Conservation (phyloP, 192 early-diverging fungal genomes). For the Dissophora globulifera region DNA sequence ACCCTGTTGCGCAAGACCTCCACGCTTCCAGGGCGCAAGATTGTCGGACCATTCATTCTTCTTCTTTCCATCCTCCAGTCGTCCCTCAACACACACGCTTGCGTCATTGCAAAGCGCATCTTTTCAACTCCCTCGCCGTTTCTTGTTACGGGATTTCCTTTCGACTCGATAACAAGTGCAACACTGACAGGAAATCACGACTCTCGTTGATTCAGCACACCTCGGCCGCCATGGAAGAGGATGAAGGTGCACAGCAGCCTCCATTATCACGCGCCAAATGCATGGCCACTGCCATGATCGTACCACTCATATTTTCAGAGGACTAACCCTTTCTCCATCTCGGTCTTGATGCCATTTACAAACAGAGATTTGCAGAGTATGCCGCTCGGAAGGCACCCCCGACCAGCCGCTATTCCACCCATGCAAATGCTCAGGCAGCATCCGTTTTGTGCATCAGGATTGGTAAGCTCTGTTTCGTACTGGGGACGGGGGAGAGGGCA, state of each 20-base stretch:
- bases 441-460: slow-evolving; percentile 94
- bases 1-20: no score
- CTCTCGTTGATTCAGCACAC: neutral
- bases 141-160: no score
- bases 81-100: no score
- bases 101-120: no score
- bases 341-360: neutral
- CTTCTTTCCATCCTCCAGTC: no score
- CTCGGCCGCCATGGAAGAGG: slow-evolving; percentile 28
- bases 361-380: slow-evolving; percentile 83
- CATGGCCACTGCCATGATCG: no score
- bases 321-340: neutral
- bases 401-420: slow-evolving; percentile 92
- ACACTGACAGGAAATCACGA: neutral
- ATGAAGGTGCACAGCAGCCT: slow-evolving; percentile 17
- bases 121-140: no score
- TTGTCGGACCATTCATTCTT: no score
- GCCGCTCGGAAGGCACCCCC: slow-evolving; percentile 76
- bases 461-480: slow-evolving; percentile 67
- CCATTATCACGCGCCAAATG: neutral
- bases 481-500: no score
- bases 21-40: no score
- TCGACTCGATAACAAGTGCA: no score
- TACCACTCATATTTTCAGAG: no score
- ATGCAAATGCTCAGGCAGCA: slow-evolving; percentile 96